These are phyloP conservation scores for Solanum okadae DNA, from an alignment of 257 asterid species.

Conservation along the genomic window DNA sequence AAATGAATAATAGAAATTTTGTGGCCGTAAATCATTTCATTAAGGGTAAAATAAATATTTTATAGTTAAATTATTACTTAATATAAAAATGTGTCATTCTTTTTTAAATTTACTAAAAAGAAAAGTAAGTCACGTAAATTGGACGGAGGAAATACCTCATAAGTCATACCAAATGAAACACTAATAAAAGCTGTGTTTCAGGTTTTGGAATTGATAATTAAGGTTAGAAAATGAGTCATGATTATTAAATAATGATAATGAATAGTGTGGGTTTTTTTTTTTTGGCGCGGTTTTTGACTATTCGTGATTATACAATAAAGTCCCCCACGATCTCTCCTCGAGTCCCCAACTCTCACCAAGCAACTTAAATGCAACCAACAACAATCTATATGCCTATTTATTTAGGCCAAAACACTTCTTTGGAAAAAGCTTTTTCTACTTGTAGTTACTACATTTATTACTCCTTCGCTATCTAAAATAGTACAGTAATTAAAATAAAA, in stretches of 20 bases:
- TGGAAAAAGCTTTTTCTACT: not conserved
- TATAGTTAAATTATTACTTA: too few relatives aligned
- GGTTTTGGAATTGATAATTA: not conserved
- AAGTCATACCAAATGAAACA: too few relatives aligned
- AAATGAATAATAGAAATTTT: too few relatives aligned
- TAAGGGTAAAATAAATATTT: too few relatives aligned
- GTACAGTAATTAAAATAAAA: not conserved
- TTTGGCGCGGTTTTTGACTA: not conserved
- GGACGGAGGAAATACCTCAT: too few relatives aligned
- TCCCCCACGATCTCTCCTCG: not conserved
- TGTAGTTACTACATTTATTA: not conserved
- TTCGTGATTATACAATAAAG: not conserved
- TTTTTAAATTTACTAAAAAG: too few relatives aligned
- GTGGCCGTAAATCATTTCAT: too few relatives aligned
- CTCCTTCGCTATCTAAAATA: not conserved
- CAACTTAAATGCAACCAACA: not conserved
- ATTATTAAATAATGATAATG: not conserved
- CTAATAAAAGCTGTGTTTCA: not conserved
- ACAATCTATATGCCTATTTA: not conserved
- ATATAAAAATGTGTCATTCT: too few relatives aligned
- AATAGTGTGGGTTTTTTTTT: not conserved
- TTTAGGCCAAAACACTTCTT: not conserved
- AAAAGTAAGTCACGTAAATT: too few relatives aligned
- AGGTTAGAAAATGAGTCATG: not conserved
- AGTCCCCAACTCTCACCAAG: not conserved